Percentiles rank a stretch among this genome's conserved stretches.
These are phyloP conservation scores for Colletotrichum plurivorum DNA, from an alignment of 2,329 filamentous ascomycete genomes.

Conservation along the genomic window DNA sequence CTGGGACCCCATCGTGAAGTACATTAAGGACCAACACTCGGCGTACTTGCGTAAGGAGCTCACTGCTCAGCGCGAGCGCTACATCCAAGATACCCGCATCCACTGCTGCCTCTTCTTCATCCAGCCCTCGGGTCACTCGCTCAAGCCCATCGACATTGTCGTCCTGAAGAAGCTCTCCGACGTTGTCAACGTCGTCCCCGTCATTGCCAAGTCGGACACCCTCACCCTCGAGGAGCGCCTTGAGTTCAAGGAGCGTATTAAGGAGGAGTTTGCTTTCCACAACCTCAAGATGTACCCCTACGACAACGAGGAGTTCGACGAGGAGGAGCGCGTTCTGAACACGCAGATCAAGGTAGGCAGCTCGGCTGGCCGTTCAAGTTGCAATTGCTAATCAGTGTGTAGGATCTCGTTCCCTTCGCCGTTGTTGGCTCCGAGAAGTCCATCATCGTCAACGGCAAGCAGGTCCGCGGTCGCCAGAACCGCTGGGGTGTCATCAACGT, in stretches of 20 bases:
- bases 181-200: constrained; percentile 98
- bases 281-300: constrained; percentile 99
- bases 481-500: constrained; percentile 99
- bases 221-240: constrained; percentile 95
- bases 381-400: constrained; percentile 50
- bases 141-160: constrained; percentile 99
- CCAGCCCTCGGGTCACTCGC: constrained; percentile 95
- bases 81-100: constrained; percentile 99
- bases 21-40: constrained; percentile 99
- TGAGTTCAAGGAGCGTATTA: constrained; percentile 98
- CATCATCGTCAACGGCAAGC: constrained; percentile 97
- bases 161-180: constrained; percentile 99
- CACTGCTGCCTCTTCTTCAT: constrained; percentile 99
- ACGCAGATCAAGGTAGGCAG: constrained; percentile 88
- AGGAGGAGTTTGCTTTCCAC: constrained; percentile 99
- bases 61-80: constrained; percentile 97
- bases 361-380: neutral
- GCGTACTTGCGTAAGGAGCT: constrained; percentile 99
- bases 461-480: constrained; percentile 98
- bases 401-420: constrained; percentile 96
- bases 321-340: constrained; percentile 95
- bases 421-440: constrained; percentile 98
- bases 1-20: constrained; percentile 99
- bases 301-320: constrained; percentile 98
- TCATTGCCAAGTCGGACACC: constrained; percentile 98